Evolutionary conservation across 1,284 basidiomycete species (phyloP).

Genomic region (Stygiomarasmius scandens): DNA sequence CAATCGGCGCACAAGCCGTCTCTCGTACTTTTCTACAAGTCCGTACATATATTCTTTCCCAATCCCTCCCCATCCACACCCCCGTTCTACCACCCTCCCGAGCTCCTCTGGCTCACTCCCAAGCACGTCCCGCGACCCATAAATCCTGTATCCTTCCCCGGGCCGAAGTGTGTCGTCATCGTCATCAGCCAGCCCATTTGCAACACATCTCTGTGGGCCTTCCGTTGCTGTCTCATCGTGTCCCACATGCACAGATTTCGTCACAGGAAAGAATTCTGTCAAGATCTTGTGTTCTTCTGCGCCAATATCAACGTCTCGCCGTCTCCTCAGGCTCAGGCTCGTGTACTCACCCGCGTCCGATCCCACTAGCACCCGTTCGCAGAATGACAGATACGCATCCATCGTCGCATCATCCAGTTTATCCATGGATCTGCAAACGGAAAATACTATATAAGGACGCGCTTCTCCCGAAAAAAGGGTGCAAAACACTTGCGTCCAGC

Average conservation of each 20-base stretch:
- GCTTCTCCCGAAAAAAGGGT: not conserved
- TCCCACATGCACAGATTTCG: not conserved
- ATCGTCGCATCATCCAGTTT: constrained; percentile 55
- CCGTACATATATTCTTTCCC: constrained; percentile 47
- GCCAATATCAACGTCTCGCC: not conserved
- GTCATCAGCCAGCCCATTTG: not conserved
- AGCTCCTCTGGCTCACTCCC: constrained; percentile 58
- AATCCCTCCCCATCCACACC: constrained; percentile 55
- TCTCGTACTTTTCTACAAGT: constrained; percentile 64
- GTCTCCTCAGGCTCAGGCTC: constrained; percentile 16
- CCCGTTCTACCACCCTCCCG: constrained; percentile 48
- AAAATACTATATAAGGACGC: not conserved
- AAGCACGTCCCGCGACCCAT: constrained; percentile 57
- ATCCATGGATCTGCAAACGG: constrained; percentile 49
- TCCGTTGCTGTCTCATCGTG: not conserved
- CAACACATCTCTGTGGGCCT: not conserved
- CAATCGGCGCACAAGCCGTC: constrained; percentile 57
- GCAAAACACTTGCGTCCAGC: constrained; percentile 32
- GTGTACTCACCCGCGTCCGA: constrained; percentile 29
- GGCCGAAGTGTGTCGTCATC: constrained; percentile 34
- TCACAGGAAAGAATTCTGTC: constrained; percentile 48
- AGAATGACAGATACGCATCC: constrained; percentile 72
- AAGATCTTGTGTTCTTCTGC: constrained; percentile 32
- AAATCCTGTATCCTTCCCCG: constrained; percentile 62
- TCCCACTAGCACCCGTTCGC: constrained; percentile 56